These are phyloP conservation scores for Rutstroemia sydowiana DNA, from an alignment of 2,329 filamentous ascomycete species.

Conservation along the genomic window DNA sequence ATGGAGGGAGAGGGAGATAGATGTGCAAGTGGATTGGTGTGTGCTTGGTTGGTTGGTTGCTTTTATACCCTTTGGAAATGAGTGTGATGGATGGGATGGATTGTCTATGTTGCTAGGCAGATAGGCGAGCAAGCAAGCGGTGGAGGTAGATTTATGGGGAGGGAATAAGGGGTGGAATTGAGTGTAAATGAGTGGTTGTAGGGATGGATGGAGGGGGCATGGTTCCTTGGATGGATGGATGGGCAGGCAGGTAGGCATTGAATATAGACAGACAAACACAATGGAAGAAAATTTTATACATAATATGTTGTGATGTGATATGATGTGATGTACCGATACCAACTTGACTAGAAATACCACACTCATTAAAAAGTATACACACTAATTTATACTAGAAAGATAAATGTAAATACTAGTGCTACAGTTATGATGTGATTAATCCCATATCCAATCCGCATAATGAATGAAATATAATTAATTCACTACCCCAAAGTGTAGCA, in stretches of 20 bases:
- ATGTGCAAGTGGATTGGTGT: not conserved
- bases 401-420: no score
- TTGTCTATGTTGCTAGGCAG: not conserved
- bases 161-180: not conserved
- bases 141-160: not conserved
- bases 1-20: not conserved
- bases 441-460: no score
- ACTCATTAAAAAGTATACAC: no score
- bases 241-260: not conserved
- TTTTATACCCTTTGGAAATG: slow-evolving; percentile 9
- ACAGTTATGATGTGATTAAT: no score
- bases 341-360: no score
- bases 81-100: not conserved
- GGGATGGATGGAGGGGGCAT: no score
- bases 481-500: no score
- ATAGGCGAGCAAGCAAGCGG: not conserved
- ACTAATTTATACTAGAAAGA: no score
- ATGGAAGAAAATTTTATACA: not conserved
- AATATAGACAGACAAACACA: slow-evolving; percentile 12
- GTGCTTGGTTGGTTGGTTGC: slow-evolving; percentile 3
- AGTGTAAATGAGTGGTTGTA: not conserved
- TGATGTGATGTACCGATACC: no score
- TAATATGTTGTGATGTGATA: no score
- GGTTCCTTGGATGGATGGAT: no score
- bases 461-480: no score